These are phyloP conservation scores for Mrakia gelida DNA, from an alignment of 768 basidiomycete genomes.

Conservation along the genomic window DNA sequence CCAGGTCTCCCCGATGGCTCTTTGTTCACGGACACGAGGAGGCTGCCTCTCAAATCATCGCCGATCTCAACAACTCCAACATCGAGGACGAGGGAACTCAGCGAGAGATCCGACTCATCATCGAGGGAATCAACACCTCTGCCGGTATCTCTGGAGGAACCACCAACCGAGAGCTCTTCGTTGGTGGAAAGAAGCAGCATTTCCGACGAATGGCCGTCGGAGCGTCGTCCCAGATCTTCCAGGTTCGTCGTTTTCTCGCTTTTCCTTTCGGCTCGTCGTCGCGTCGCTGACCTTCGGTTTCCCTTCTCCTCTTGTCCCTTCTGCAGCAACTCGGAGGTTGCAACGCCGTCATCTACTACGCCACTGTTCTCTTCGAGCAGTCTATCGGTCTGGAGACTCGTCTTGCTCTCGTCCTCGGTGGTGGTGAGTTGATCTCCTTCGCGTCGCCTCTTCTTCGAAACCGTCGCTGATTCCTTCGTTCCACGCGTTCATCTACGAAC, in stretches of 20 bases:
- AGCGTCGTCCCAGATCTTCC: conserved; percentile 50
- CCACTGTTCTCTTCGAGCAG: conserved; percentile 47
- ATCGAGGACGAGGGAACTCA: conserved; percentile 40
- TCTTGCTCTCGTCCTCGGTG: conserved; percentile 47
- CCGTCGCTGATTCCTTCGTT: not conserved
- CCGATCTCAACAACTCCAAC: conserved; percentile 35
- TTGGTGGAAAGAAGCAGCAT: conserved; percentile 47
- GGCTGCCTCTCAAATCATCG: conserved; percentile 38
- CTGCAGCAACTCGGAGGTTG: conserved; percentile 31
- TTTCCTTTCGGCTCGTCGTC: not conserved
- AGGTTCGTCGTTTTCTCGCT: not conserved
- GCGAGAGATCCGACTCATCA: conserved; percentile 41
- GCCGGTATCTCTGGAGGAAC: conserved; percentile 35
- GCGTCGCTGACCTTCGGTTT: not conserved
- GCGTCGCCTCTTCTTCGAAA: not conserved
- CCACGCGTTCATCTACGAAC: not conserved
- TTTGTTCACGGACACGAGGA: conserved; percentile 45
- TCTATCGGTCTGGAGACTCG: conserved; percentile 43
- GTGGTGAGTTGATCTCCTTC: conserved; percentile 15
- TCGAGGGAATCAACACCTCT: conserved; percentile 46
- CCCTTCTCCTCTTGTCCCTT: not conserved
- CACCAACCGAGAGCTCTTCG: conserved; percentile 41
- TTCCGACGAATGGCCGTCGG: conserved; percentile 48
- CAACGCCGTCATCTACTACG: conserved; percentile 46
- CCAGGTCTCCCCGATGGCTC: conserved; percentile 47